These are phyloP conservation scores for Hypoxylon sp. DNA, from an alignment of 2,329 filamentous ascomycete genomes.

Conservation along the genomic window DNA sequence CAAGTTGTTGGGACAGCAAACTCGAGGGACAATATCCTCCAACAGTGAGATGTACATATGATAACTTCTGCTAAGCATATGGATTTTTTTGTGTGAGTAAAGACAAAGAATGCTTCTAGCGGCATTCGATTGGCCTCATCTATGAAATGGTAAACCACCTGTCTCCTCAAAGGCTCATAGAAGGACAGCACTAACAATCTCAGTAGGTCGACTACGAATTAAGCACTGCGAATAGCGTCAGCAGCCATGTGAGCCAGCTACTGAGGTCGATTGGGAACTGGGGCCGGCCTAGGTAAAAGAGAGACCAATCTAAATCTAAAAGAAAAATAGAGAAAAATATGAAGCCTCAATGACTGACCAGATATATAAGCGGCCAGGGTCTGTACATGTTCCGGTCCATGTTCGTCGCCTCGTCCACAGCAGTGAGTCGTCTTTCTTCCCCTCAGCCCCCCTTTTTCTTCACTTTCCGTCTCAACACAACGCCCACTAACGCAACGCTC, in stretches of 20 bases:
- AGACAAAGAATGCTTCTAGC: not conserved
- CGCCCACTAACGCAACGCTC: too few relatives aligned
- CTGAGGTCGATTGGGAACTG: constrained; percentile 32
- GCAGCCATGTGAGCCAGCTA: constrained; percentile 30
- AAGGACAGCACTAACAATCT: constrained; percentile 1
- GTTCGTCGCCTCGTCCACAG: constrained; percentile 32
- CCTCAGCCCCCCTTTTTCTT: not conserved
- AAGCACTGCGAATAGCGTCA: constrained; percentile 14
- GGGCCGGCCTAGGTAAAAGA: constrained; percentile 30
- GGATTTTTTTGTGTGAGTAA: not conserved
- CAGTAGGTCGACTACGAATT: constrained; percentile 22
- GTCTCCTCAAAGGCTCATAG: not conserved
- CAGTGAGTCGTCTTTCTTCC: constrained; percentile 14
- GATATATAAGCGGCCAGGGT: constrained; percentile 27
- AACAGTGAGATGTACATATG: not conserved
- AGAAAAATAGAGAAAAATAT: not conserved
- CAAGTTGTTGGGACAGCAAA: not conserved
- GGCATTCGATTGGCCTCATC: not conserved
- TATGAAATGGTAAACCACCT: constrained; percentile 14
- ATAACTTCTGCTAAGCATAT: not conserved
- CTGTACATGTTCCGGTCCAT: constrained; percentile 37
- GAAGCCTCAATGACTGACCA: not conserved
- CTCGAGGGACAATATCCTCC: not conserved
- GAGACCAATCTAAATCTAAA: not conserved
- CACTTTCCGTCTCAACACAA: not conserved